Conservation (phyloP, 2,329 filamentous ascomycete species). For the Neofusicoccum parvum region DNA sequence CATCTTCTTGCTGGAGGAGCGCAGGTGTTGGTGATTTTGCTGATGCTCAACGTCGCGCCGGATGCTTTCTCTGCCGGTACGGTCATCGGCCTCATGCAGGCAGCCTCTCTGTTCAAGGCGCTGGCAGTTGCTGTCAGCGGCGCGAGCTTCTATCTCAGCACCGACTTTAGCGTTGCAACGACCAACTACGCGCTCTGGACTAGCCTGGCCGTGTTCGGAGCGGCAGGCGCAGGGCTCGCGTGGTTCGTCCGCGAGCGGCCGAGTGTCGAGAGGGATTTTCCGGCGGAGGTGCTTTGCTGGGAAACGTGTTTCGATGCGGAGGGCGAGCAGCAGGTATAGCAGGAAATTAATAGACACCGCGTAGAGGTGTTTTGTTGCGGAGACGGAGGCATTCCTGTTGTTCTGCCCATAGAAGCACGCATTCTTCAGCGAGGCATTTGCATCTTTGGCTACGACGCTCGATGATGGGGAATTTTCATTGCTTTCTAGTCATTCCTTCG, state of each 20-base stretch:
- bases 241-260: conserved; percentile 49
- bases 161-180: conserved; percentile 45
- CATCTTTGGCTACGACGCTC: conserved; percentile 1
- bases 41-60: conserved; percentile 52
- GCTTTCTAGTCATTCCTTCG: conserved; percentile 15
- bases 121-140: conserved; percentile 50
- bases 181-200: conserved; percentile 51
- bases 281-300: conserved; percentile 46
- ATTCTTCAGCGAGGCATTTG: conserved; percentile 9
- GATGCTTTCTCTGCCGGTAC: conserved; percentile 51
- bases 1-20: conserved; percentile 46
- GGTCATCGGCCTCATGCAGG: conserved; percentile 51
- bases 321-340: conserved; percentile 20
- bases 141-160: conserved; percentile 48
- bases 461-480: conserved; percentile 10
- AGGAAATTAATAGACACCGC: background rate
- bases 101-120: conserved; percentile 50
- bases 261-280: conserved; percentile 49
- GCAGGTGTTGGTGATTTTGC: conserved; percentile 46
- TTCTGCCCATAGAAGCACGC: background rate
- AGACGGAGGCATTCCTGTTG: conserved; percentile 4
- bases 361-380: background rate
- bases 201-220: conserved; percentile 43
- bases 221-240: conserved; percentile 45
- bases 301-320: conserved; percentile 51